Conservation (phyloP, 768 basidiomycete species). For the Hemileccinum rubropunctum region DNA sequence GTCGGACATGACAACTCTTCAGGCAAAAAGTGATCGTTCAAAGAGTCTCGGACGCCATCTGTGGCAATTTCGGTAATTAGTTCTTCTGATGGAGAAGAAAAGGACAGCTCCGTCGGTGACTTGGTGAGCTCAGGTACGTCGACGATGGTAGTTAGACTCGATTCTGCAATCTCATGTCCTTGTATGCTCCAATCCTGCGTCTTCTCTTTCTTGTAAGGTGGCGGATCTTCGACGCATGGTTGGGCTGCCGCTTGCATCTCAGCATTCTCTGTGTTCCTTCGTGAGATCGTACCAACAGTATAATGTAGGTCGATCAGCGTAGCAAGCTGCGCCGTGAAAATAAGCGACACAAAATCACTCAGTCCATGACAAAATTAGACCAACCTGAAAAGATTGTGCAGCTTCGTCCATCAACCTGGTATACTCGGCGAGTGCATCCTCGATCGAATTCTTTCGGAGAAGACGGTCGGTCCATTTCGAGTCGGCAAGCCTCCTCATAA, state of each 20-base stretch:
- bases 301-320: conserved; percentile 48
- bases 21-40: conserved; percentile 22
- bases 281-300: conserved; percentile 29
- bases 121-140: not conserved
- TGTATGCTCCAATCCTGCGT: not conserved
- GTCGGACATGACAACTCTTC: conserved; percentile 20
- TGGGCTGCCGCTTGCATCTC: not conserved
- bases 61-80: conserved; percentile 21
- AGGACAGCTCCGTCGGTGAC: not conserved
- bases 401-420: conserved; percentile 41
- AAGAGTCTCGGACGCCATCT: conserved; percentile 8
- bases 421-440: conserved; percentile 36
- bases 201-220: conserved; percentile 19
- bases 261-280: not conserved
- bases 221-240: conserved; percentile 7
- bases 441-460: conserved; percentile 39
- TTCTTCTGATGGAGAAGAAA: conserved; percentile 1
- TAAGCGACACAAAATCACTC: not conserved
- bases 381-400: conserved; percentile 46
- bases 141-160: not conserved
- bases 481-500: conserved; percentile 38
- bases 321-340: conserved; percentile 34
- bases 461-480: conserved; percentile 42
- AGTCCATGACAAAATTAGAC: not conserved
- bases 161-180: not conserved